Percentiles rank a stretch among this genome's conserved stretches.
Evolutionary conservation across 108 stramenopile genomes (phyloP).

Genomic region (Parmales sp.): DNA sequence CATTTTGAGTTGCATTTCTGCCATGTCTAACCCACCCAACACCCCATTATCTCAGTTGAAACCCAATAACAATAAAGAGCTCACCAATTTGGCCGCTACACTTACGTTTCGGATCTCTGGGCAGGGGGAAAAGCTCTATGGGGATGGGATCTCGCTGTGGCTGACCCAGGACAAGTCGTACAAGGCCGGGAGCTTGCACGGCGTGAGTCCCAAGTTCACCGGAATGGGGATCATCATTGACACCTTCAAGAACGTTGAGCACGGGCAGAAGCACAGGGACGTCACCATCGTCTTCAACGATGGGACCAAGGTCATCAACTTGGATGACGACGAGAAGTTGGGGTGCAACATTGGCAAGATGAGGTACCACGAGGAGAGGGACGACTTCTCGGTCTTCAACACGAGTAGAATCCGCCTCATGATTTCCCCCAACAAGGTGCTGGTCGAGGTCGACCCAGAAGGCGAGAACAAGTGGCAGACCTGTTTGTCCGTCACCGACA

Average conservation of each 20-base stretch:
- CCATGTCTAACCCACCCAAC: background rate
- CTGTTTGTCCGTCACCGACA: background rate
- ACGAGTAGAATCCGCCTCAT: background rate
- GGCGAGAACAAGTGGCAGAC: conserved; percentile 19
- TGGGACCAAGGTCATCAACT: conserved; percentile 12
- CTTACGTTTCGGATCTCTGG: conserved; percentile 38
- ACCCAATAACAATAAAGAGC: background rate
- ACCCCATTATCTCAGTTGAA: background rate
- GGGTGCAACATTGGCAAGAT: conserved; percentile 26
- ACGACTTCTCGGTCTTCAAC: conserved; percentile 29
- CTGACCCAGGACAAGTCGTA: conserved; percentile 3
- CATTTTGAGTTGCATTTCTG: background rate
- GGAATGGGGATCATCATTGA: conserved; percentile 46
- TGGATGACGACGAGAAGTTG: background rate
- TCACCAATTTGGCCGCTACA: conserved; percentile 15
- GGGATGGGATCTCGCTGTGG: conserved; percentile 43
- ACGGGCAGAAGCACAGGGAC: conserved; percentile 31
- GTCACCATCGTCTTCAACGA: conserved; percentile 36
- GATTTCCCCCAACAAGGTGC: background rate
- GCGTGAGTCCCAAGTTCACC: conserved; percentile 24
- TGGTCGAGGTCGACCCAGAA: conserved; percentile 20
- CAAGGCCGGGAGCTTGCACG: conserved; percentile 29
- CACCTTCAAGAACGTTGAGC: conserved; percentile 44
- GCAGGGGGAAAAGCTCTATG: conserved; percentile 33
- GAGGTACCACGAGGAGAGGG: conserved; percentile 44